Percentiles rank a stretch among this genome's conserved stretches.
phyloP scores from a whole-genome alignment of 331 rosid genomes.

The Erythrophleum ivorense region DNA sequence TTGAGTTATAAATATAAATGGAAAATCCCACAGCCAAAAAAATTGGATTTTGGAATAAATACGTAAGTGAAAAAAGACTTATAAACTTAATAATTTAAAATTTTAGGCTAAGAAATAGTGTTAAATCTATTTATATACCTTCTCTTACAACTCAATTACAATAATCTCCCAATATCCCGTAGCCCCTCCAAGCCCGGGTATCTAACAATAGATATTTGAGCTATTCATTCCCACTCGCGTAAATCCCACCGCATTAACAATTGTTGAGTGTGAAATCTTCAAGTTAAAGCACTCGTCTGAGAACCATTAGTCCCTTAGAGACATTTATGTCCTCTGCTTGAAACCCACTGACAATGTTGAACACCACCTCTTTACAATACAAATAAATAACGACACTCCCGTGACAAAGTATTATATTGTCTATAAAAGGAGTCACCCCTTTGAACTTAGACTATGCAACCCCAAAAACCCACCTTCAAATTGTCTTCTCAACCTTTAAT shows the following conservation, averaged over 20 bases:
- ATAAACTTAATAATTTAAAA: too few relatives aligned
- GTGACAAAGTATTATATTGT: constrained; percentile 34
- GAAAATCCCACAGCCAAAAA: too few relatives aligned
- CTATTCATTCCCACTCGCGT: background rate
- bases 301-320: background rate
- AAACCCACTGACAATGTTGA: constrained; percentile 17
- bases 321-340: constrained; percentile 21
- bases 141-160: too few relatives aligned
- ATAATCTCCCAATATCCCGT: too few relatives aligned
- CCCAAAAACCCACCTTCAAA: constrained; percentile 52
- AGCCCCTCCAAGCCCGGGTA: too few relatives aligned
- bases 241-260: background rate
- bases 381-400: background rate
- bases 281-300: background rate
- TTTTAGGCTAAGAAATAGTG: too few relatives aligned
- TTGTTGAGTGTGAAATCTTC: background rate
- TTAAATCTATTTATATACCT: too few relatives aligned
- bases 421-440: constrained; percentile 42
- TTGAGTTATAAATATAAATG: too few relatives aligned
- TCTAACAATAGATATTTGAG: background rate
- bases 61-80: too few relatives aligned
- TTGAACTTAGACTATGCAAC: constrained; percentile 44
- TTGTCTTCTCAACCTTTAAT: constrained; percentile 48
- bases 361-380: background rate
- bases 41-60: too few relatives aligned